These are phyloP conservation scores for Thraustochytrium striatum DNA, from an alignment of 352 stramenopile species.

Conservation along the genomic window DNA sequence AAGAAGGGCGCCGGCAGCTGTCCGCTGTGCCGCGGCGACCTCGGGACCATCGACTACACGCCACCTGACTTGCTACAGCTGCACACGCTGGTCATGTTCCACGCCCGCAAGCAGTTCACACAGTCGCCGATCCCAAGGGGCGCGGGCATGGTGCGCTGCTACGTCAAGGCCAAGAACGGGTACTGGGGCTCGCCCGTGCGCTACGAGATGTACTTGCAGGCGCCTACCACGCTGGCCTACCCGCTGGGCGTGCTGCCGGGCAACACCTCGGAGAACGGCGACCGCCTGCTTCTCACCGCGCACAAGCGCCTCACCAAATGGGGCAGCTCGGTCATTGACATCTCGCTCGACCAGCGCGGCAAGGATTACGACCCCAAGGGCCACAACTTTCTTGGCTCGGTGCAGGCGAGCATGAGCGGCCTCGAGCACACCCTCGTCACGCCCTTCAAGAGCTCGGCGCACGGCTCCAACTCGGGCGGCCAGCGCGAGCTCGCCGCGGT, in stretches of 20 bases:
- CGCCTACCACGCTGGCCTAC: conserved; percentile 17
- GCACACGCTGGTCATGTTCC: conserved; percentile 15
- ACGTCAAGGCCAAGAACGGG: conserved; percentile 45
- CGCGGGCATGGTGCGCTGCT: conserved; percentile 20
- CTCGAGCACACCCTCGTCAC: conserved; percentile 13
- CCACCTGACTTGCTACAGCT: conserved; percentile 39
- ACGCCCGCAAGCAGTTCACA: conserved; percentile 30
- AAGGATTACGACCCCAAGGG: conserved; percentile 25
- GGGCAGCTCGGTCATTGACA: conserved; percentile 37
- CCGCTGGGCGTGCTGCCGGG: conserved; percentile 19
- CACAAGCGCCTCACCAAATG: conserved; percentile 7
- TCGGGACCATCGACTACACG: conserved; percentile 26
- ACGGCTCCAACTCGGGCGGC: neutral
- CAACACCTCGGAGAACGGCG: neutral
- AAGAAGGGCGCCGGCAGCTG: conserved; percentile 29
- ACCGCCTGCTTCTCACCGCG: conserved; percentile 3
- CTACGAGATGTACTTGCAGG: conserved; percentile 44
- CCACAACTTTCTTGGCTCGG: conserved; percentile 29
- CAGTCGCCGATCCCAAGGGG: neutral
- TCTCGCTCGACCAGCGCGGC: conserved; percentile 6
- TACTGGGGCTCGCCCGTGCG: conserved; percentile 39
- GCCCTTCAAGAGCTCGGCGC: neutral
- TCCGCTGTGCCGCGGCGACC: conserved; percentile 31
- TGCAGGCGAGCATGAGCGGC: neutral
- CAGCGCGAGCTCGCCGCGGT: conserved; percentile 22